phyloP scores from a whole-genome alignment of 2,329 filamentous ascomycete species.

The Phaeosphaeria sp. region DNA sequence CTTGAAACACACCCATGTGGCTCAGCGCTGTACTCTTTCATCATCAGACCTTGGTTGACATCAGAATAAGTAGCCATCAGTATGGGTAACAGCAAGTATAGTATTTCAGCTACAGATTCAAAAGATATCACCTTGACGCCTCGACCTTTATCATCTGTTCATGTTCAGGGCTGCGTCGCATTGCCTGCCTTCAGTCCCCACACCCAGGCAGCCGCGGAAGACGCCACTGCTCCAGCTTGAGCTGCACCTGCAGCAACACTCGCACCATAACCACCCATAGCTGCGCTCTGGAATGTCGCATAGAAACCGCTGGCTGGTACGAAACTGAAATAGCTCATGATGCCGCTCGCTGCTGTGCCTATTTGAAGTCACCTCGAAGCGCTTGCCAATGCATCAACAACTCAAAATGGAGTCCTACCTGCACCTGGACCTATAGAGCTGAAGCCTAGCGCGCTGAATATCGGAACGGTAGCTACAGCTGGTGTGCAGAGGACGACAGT shows the following conservation, averaged over 20 bases:
- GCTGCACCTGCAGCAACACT: conserved; percentile 25
- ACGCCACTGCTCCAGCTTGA: conserved; percentile 26
- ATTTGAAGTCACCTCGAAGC: neutral
- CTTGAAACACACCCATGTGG: no score
- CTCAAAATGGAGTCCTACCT: conserved; percentile 16
- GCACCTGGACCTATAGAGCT: conserved; percentile 26
- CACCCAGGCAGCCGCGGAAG: conserved; percentile 18
- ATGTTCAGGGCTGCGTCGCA: neutral
- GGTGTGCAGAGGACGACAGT: conserved; percentile 30
- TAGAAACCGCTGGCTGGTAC: conserved; percentile 31
- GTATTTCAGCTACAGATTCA: neutral
- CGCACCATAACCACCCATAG: conserved; percentile 42
- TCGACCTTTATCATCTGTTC: neutral
- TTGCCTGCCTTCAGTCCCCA: neutral
- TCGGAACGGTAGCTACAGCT: conserved; percentile 27
- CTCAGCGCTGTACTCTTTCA: no score
- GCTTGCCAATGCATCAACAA: neutral
- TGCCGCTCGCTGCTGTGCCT: conserved; percentile 28
- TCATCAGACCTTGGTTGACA: neutral
- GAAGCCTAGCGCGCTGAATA: conserved; percentile 30
- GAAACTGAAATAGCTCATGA: conserved; percentile 27
- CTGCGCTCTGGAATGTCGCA: conserved; percentile 37
- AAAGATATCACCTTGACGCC: neutral
- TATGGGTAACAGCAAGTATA: no score
- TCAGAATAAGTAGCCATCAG: no score